Evolutionary conservation across 2,329 filamentous ascomycete genomes (phyloP).

Genomic region (Talaromyces sp.): DNA sequence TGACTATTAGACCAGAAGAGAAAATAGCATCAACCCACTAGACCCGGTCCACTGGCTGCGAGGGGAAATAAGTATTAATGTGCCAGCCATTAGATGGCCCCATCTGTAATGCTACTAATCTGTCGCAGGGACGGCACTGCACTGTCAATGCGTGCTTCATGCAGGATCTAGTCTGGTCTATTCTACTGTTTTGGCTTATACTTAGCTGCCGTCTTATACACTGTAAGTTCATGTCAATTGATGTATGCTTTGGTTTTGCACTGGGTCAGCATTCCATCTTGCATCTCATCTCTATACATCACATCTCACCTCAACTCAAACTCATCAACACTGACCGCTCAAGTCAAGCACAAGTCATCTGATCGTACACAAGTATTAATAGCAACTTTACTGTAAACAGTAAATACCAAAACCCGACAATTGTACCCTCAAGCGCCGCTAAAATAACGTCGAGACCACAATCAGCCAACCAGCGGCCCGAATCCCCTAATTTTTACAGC

Average conservation of each 20-base stretch:
- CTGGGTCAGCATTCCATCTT: background rate
- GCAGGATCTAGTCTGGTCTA: background rate
- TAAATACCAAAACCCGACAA: background rate
- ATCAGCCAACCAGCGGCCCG: background rate
- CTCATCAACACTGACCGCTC: background rate
- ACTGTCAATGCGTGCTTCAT: constrained; percentile 8
- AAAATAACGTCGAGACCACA: background rate
- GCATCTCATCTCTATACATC: background rate
- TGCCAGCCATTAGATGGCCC: background rate
- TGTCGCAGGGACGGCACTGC: background rate
- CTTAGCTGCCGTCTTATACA: no score
- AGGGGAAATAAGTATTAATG: background rate
- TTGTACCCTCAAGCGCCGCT: background rate
- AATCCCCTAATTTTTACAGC: background rate
- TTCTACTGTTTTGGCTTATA: background rate
- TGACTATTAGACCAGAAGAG: background rate
- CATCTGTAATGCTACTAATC: background rate
- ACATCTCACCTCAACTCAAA: background rate
- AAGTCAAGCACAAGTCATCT: background rate
- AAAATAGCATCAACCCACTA: constrained; percentile 6
- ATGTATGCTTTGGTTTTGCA: background rate
- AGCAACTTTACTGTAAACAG: background rate
- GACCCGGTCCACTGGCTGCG: background rate
- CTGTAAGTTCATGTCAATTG: no score
- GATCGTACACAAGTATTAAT: background rate